Evolutionary conservation across 805 yeast genomes (phyloP), one percentile per base, ranked within the genome.

Genomic region (Pichia membranifaciens): DNA sequence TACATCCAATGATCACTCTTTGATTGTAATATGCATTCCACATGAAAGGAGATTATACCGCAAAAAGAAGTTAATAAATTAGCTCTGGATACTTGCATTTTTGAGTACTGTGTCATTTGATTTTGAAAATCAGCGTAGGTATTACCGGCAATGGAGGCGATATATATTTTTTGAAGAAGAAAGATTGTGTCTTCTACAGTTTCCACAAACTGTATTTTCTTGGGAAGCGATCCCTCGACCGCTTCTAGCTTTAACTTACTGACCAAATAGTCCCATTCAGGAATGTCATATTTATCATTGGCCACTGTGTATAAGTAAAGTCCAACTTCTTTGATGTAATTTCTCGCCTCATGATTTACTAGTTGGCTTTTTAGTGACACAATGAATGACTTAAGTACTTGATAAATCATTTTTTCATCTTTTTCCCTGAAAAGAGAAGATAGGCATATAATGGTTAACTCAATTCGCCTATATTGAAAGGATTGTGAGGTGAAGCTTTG

Each of bases 231-330:
- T 18, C 49, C 45, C 20, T 23, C 44, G n/a, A 41, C 31, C 22
- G 44, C 41, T 15, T 48, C 51, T 3, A 52, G n/a, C 25, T 48
- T 50, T 6, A 52, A 32, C 25, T 45, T 42, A 6, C 29, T 36
- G 17, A 50, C 45, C 46, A 58, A 18, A 38, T 36, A 50, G 34
- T 46, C 48, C 55, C 55, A 52, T 6, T 58, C 61, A 4, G 65
- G 54, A 21, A 47, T 40, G 8, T 50, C 47, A 35, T 61, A 41
- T 3, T 43, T 33, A 4, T 52, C 44, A 5, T 43, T 33, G 1
- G 58, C 57, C 20, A 62, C 60, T 0, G 61, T 54, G 39, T 54
- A 59, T 12, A 64, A 16, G 40, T 62, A 64, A 15, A 58, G 36
- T 1, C 60, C 36, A 4, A 58, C 28, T n/a, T 56, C 54, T 21